Evolutionary conservation across 768 basidiomycete species (phyloP).

Genomic region (Tephrocybe rancida): DNA sequence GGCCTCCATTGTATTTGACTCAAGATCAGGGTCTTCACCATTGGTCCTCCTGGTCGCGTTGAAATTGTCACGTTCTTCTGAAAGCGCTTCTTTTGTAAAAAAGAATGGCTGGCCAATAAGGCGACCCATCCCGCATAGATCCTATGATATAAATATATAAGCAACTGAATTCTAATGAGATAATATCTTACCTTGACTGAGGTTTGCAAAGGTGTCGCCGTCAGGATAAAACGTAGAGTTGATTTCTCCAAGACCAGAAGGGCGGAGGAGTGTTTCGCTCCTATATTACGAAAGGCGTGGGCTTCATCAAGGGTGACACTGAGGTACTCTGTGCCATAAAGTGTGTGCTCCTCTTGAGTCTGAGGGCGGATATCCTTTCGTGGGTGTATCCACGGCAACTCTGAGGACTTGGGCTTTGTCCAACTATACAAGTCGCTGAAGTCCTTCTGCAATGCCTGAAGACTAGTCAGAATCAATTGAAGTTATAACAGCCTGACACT

Average conservation of each 20-base stretch:
- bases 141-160: constrained; percentile 15
- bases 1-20: too few relatives aligned
- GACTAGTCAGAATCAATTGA: not conserved
- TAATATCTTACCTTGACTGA: constrained; percentile 18
- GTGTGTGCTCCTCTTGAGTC: constrained; percentile 1
- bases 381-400: not conserved
- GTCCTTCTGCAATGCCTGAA: not conserved
- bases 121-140: constrained; percentile 25
- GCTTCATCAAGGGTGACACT: constrained; percentile 24
- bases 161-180: not conserved
- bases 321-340: constrained; percentile 19
- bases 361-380: not conserved
- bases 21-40: too few relatives aligned
- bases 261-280: constrained; percentile 15
- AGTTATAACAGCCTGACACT: not conserved
- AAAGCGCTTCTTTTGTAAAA: too few relatives aligned
- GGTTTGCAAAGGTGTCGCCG: constrained; percentile 32
- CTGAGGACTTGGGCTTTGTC: not conserved
- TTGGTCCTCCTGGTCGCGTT: too few relatives aligned
- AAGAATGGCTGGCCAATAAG: constrained; percentile 16
- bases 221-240: constrained; percentile 18
- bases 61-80: too few relatives aligned
- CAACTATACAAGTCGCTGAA: not conserved
- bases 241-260: constrained; percentile 13
- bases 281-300: constrained; percentile 22